A percentile compares a stretch with the other conserved stretches of the same genome.
Evolutionary conservation across 2,329 filamentous ascomycete species (phyloP).

Genomic region (Cercospora zeae-maydis): DNA sequence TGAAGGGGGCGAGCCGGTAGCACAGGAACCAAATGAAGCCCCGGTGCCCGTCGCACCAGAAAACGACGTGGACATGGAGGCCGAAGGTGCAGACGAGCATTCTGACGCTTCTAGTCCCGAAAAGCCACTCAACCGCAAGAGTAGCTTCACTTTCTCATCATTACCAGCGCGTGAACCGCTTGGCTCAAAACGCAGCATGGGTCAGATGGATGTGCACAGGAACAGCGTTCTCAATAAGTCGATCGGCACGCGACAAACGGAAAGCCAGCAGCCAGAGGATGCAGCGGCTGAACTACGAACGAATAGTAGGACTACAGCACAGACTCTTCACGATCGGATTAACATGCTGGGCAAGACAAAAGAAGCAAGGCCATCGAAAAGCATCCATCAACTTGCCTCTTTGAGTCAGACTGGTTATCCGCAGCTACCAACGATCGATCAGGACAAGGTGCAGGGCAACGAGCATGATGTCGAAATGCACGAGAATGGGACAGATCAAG

Average conservation of each 20-base stretch:
- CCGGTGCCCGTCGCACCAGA: slow-evolving; percentile 28
- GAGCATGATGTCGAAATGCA: slow-evolving; percentile 5
- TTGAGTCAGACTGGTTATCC: slow-evolving; percentile 42
- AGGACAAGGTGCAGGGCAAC: slow-evolving; percentile 15
- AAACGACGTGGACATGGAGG: slow-evolving; percentile 38
- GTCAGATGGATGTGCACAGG: slow-evolving; percentile 63
- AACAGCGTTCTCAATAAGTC: slow-evolving; percentile 70
- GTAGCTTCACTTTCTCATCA: slow-evolving; percentile 90
- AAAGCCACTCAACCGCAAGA: slow-evolving; percentile 78
- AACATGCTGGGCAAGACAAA: slow-evolving; percentile 63
- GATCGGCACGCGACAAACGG: slow-evolving; percentile 65
- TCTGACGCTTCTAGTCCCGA: slow-evolving; percentile 62
- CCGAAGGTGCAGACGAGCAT: slow-evolving; percentile 43
- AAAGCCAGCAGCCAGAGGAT: slow-evolving; percentile 55
- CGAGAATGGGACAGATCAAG: slow-evolving; percentile 11
- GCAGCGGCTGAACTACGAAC: slow-evolving; percentile 46
- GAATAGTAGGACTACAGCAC: slow-evolving; percentile 88
- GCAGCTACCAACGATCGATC: slow-evolving; percentile 34
- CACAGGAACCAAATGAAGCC: slow-evolving; percentile 24
- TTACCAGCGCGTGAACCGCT: slow-evolving; percentile 87
- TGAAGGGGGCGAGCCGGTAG: slow-evolving; percentile 14
- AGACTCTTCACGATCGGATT: slow-evolving; percentile 88
- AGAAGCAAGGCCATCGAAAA: slow-evolving; percentile 44
- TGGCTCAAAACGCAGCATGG: slow-evolving; percentile 77
- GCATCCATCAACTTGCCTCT: slow-evolving; percentile 33